Base-by-base conservation (phyloP, 768 basidiomycete genomes). In the Boletus subparvulus region DNA sequence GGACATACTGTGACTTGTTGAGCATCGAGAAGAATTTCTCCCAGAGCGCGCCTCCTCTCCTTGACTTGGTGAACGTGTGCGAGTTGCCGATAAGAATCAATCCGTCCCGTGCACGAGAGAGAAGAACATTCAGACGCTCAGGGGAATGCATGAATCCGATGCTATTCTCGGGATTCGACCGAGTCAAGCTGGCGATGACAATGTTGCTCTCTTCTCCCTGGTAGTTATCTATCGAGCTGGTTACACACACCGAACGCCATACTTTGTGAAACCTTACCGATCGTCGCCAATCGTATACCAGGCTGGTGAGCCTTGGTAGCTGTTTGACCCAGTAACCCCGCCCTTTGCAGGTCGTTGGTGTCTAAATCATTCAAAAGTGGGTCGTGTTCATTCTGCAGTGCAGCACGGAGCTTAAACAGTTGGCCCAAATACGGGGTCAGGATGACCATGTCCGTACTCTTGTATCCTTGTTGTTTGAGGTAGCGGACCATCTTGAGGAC, bases 131-230 rank as follows among this genome's bases (percentile, higher is more conserved):
- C 26, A 89, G 69, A 32, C 88, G 81, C 68, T 90, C 86, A 0
- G 85, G 83, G 2, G 87, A 78, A 42, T 65, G 73, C 87, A 90
- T 88, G 70, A 89, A 89, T 0, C 88, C 88, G 26, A 90, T 90
- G 59, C 79, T 80, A 50, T 78, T 67, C 0, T 70, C 60, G 0
- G 72, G 16, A 58, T 90, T 88, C 63, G 86, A 87, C 39, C 88
- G 70, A 0, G 84, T 86, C 24, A 90, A 66, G 14, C 80, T 83
- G 21, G 77, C 75, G 19, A 90, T 76, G 42, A 90, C 84, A 39
- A 90, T 83, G 32, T 88, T 78, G 40, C 84, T 83, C 66, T 89
- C 87, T 62, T 90, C 88, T 11, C 87, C 87, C 62, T 90, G 87
- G 59, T 88, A 90, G 61, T 90, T 90, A 58, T 90, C 88, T 88